These are phyloP conservation scores for Trichoderma breve DNA, from an alignment of 2,329 filamentous ascomycete species.

Conservation along the genomic window DNA sequence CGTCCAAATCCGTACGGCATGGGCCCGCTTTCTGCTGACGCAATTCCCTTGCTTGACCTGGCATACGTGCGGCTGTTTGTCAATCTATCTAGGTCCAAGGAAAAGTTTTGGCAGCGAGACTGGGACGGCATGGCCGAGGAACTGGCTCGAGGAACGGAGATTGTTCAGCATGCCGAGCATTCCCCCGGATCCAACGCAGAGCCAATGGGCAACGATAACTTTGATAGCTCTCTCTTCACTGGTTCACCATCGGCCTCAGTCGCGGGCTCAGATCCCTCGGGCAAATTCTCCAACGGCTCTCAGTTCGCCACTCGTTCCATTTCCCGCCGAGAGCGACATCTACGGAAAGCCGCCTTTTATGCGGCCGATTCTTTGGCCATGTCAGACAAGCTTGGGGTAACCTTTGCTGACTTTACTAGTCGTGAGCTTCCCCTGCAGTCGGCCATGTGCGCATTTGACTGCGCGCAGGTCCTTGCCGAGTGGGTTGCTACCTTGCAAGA, in stretches of 20 bases:
- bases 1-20: slow-evolving; percentile 79
- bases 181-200: slow-evolving; percentile 53
- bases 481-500: slow-evolving; percentile 94
- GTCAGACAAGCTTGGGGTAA: slow-evolving; percentile 81
- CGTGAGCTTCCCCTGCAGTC: slow-evolving; percentile 86
- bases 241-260: slow-evolving; percentile 52
- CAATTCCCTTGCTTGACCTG: slow-evolving; percentile 85
- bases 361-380: slow-evolving; percentile 88
- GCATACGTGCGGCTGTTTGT: slow-evolving; percentile 92
- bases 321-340: slow-evolving; percentile 77
- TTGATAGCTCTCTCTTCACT: slow-evolving; percentile 48
- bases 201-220: slow-evolving; percentile 42
- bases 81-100: slow-evolving; percentile 86
- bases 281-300: slow-evolving; percentile 34
- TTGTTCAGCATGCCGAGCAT: slow-evolving; percentile 68
- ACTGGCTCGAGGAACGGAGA: slow-evolving; percentile 72
- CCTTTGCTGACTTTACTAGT: slow-evolving; percentile 79
- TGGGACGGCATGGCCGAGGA: slow-evolving; percentile 91
- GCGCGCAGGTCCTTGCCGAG: slow-evolving; percentile 87
- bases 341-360: slow-evolving; percentile 93
- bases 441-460: slow-evolving; percentile 90
- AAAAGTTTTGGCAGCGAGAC: slow-evolving; percentile 90
- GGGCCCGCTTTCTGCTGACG: slow-evolving; percentile 82
- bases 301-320: slow-evolving; percentile 43
- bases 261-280: slow-evolving; percentile 49